These are phyloP conservation scores for Puccinellia tenuiflora DNA, from an alignment of 176 grass and related monocot species.

Conservation along the genomic window DNA sequence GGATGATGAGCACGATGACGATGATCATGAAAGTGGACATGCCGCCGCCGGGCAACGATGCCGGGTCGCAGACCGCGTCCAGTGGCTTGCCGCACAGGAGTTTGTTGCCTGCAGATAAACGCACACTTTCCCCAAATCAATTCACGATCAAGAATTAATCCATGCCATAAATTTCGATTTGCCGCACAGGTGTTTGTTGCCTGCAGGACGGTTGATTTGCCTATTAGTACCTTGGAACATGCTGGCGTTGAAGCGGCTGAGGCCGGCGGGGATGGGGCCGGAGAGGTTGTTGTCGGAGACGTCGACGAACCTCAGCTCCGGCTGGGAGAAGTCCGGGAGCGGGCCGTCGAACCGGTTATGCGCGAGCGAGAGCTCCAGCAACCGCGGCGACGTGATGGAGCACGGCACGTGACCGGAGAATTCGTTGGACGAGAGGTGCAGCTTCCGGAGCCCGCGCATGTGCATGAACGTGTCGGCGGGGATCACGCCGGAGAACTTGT, in stretches of 20 bases:
- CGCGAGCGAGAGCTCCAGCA: slow-evolving; percentile 57
- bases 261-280: slow-evolving; percentile 51
- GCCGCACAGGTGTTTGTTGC: too few species aligned
- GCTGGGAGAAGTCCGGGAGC: slow-evolving; percentile 56
- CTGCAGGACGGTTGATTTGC: neutral
- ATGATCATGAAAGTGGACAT: slow-evolving; percentile 4
- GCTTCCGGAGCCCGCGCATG: slow-evolving; percentile 72
- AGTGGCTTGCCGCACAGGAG: slow-evolving; percentile 68
- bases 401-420: slow-evolving; percentile 53
- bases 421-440: slow-evolving; percentile 52
- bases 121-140: neutral
- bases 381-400: slow-evolving; percentile 60
- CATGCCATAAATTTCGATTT: neutral
- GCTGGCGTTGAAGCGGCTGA: slow-evolving; percentile 52
- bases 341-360: slow-evolving; percentile 52
- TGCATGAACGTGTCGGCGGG: slow-evolving; percentile 47
- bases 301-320: slow-evolving; percentile 52
- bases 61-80: slow-evolving; percentile 22
- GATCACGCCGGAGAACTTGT: slow-evolving; percentile 63
- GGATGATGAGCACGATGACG: slow-evolving; percentile 30
- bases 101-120: slow-evolving; percentile 48
- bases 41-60: neutral
- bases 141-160: neutral
- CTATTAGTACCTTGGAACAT: slow-evolving; percentile 49
- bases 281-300: slow-evolving; percentile 69